phyloP scores from a whole-genome alignment of 2,329 filamentous ascomycete species.

The Talaromyces pinophilus region DNA sequence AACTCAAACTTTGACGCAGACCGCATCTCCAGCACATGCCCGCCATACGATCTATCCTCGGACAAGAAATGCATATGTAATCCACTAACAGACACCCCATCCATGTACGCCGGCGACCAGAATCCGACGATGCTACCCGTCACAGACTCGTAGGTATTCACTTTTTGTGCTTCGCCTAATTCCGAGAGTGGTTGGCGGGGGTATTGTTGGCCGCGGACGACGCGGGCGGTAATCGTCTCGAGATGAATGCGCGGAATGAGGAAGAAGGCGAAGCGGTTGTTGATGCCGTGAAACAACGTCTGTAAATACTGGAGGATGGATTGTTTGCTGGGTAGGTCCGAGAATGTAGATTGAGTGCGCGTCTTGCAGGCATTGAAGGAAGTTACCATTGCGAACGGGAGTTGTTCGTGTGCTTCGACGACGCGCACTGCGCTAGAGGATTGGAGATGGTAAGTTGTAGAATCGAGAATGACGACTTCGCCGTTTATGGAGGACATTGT shows the following conservation, averaged over 20 bases:
- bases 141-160: constrained; percentile 16
- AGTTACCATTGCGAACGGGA: constrained; percentile 23
- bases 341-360: constrained; percentile 15
- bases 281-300: constrained; percentile 6
- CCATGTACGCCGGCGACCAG: constrained; percentile 23
- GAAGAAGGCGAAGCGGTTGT: constrained; percentile 22
- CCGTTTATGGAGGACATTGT: constrained; percentile 24
- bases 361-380: constrained; percentile 19
- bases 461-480: constrained; percentile 23
- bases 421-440: constrained; percentile 16
- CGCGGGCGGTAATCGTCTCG: constrained; percentile 20
- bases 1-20: constrained; percentile 11
- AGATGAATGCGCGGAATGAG: constrained; percentile 14
- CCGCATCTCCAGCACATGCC: constrained; percentile 22
- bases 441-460: constrained; percentile 20
- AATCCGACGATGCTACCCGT: constrained; percentile 22
- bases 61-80: constrained; percentile 25
- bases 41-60: constrained; percentile 20
- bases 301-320: constrained; percentile 15
- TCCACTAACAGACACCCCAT: constrained; percentile 21
- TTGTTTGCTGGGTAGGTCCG: constrained; percentile 18
- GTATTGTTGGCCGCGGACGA: constrained; percentile 24
- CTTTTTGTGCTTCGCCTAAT: constrained; percentile 21
- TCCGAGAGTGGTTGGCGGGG: constrained; percentile 22
- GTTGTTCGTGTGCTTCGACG: constrained; percentile 19